Evolutionary conservation across 2,329 filamentous ascomycete species (phyloP).

Genomic region (Colletotrichum camelliae): DNA sequence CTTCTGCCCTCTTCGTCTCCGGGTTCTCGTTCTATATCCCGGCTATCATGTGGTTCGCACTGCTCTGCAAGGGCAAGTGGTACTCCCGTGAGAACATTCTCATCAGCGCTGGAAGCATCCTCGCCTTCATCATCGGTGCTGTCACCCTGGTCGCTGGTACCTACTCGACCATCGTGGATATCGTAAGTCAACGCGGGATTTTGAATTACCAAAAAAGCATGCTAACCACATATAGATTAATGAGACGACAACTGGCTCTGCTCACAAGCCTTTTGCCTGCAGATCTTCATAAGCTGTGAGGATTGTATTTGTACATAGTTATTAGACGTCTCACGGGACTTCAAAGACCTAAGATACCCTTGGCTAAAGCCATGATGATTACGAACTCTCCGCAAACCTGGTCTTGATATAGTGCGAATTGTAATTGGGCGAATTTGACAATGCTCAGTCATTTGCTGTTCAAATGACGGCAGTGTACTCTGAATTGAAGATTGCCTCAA

Average conservation of each 20-base stretch:
- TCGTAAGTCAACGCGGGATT: conserved; percentile 27
- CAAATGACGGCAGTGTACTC: neutral
- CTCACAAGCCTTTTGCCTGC: conserved; percentile 19
- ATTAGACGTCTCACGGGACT: neutral
- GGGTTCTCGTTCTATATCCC: conserved; percentile 37
- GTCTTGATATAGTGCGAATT: neutral
- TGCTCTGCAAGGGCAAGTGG: conserved; percentile 25
- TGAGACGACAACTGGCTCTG: conserved; percentile 15
- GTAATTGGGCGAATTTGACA: fast-evolving
- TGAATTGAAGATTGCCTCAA: neutral
- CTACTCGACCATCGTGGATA: conserved; percentile 32
- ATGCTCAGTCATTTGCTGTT: neutral
- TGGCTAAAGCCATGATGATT: neutral
- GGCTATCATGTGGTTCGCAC: conserved; percentile 20
- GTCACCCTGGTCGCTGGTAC: conserved; percentile 33
- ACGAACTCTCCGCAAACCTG: neutral
- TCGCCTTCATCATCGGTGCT: conserved; percentile 31
- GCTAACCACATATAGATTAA: conserved; percentile 20
- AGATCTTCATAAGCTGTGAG: neutral
- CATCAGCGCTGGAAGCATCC: conserved; percentile 27
- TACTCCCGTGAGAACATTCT: conserved; percentile 29
- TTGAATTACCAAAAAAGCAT: neutral
- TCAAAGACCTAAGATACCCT: neutral
- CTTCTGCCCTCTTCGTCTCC: conserved; percentile 55
- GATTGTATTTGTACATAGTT: neutral